Evolutionary conservation across 441 rosid species (phyloP), one percentile per base, ranked within the genome.

Genomic region (Jatropha multifida): DNA sequence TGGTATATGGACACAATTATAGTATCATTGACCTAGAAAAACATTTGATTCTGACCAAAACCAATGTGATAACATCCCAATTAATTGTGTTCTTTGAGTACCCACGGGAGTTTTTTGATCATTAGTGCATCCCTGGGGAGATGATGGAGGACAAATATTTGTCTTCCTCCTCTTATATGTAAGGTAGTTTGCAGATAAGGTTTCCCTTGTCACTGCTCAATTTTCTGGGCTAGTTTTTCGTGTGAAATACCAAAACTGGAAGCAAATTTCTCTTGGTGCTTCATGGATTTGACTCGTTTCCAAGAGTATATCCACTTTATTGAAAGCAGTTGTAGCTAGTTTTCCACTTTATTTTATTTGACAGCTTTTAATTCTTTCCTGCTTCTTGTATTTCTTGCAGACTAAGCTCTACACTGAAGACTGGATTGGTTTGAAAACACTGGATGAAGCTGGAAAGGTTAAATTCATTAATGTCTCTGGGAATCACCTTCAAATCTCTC

Each of bases 401-500:
- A 94, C 95, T 17, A 75, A 55, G 72, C 90, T 92, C 3, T 94
- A 94, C 72, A 88, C 51, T 0, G 94, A 90, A 74, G 98, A 94
- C 78, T 92, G 97, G 94, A 90, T 92, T 9, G 97, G 98, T 51
- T 84, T 94, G 82, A 94, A 78, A 86, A 83, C 86, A 4, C 76
- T 90, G 78, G 90, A 94, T 68, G 94, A 92, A 81, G 97, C 90
- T 20, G 96, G 96, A 51, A 94, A 87, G 70, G 94, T 92, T 13
- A 86, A 83, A 17, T 90, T 87, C 75, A 73, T 92, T n/a, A 94
- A 79, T 5, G 88, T 94, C 64, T 68, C 92, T 0, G 96, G 98
- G 13, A 77, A 77, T 60, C 89, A 88, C 86, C 92, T 83, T 32
- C 66, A 81, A 38, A 89, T 90, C 66, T 83, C 88, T 18, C 41